A percentile compares a stretch with the other conserved stretches of the same genome.
Evolutionary conservation across 1,284 basidiomycete genomes (phyloP).

Genomic region (Boletellus sp.): DNA sequence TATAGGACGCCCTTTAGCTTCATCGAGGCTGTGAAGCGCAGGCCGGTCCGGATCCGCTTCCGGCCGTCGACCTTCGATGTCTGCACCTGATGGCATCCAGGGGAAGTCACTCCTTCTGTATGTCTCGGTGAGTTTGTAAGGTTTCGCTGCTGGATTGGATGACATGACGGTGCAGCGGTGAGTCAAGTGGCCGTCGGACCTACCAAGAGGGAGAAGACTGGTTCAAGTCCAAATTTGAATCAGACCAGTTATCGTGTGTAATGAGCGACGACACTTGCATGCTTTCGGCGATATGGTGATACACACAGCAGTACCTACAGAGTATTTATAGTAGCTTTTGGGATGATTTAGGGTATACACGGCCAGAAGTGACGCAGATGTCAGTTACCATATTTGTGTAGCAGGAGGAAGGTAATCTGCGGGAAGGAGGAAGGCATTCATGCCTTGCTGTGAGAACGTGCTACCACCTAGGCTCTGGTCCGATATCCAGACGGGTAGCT

Average conservation of each 20-base stretch:
- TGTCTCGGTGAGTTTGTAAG: conserved; percentile 4
- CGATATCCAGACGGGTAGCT: conserved; percentile 77
- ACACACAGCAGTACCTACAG: conserved; percentile 5
- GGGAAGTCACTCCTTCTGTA: conserved; percentile 1
- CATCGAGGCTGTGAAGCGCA: conserved; percentile 7
- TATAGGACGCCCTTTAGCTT: conserved; percentile 1
- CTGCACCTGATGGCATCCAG: too few relatives aligned
- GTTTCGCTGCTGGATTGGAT: conserved; percentile 6
- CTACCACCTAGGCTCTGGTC: conserved; percentile 74
- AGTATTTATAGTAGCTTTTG: conserved; percentile 20
- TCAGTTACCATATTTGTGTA: conserved; percentile 66
- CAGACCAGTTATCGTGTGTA: conserved; percentile 3
- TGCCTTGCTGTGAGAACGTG: conserved; percentile 72
- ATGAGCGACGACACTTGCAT: neutral
- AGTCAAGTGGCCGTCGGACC: neutral
- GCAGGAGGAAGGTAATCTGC: conserved; percentile 64
- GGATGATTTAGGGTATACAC: conserved; percentile 25
- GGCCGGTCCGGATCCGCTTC: neutral
- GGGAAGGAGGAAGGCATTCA: conserved; percentile 79
- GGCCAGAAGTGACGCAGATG: conserved; percentile 13
- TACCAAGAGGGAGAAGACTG: neutral
- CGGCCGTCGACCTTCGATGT: neutral
- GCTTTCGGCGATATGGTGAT: neutral
- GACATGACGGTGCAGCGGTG: conserved; percentile 7
- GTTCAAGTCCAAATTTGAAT: conserved; percentile 14